Conservation (phyloP, 2,329 filamentous ascomycete species). For the Fusarium newnesense region DNA sequence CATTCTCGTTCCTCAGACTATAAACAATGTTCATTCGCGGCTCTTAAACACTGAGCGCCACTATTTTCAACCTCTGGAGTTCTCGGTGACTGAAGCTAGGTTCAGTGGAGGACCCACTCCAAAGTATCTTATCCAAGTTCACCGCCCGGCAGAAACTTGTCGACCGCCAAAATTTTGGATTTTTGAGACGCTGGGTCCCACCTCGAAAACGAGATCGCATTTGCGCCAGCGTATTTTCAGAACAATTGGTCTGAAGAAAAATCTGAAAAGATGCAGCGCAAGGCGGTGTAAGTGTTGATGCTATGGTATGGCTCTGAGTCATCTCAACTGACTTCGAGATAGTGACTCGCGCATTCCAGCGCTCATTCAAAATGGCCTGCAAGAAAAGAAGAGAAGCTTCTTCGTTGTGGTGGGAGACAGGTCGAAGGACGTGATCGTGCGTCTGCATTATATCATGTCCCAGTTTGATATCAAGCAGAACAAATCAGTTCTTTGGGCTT, state of each 20-base stretch:
- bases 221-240: slow-evolving; percentile 45
- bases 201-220: slow-evolving; percentile 41
- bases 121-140: slow-evolving; percentile 5
- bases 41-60: background rate
- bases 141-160: slow-evolving; percentile 55
- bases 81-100: slow-evolving; percentile 4
- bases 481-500: slow-evolving; percentile 97
- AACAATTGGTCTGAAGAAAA: slow-evolving; percentile 42
- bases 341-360: slow-evolving; percentile 91
- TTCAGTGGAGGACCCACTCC: slow-evolving; percentile 23
- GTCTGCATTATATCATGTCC: slow-evolving; percentile 91
- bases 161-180: slow-evolving; percentile 54
- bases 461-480: slow-evolving; percentile 86
- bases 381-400: slow-evolving; percentile 98
- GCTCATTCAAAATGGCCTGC: slow-evolving; percentile 89
- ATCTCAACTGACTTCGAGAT: slow-evolving; percentile 14
- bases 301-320: fast-evolving
- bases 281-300: slow-evolving; percentile 58
- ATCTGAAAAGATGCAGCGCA: slow-evolving; percentile 65
- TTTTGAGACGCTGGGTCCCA: slow-evolving; percentile 42
- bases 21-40: background rate
- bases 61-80: background rate
- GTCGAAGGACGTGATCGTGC: slow-evolving; percentile 95
- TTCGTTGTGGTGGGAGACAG: slow-evolving; percentile 94
- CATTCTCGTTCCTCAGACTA: background rate